These are phyloP conservation scores for Apiotrichum akiyoshidainum DNA, from an alignment of 1,284 basidiomycete species.

Conservation along the genomic window DNA sequence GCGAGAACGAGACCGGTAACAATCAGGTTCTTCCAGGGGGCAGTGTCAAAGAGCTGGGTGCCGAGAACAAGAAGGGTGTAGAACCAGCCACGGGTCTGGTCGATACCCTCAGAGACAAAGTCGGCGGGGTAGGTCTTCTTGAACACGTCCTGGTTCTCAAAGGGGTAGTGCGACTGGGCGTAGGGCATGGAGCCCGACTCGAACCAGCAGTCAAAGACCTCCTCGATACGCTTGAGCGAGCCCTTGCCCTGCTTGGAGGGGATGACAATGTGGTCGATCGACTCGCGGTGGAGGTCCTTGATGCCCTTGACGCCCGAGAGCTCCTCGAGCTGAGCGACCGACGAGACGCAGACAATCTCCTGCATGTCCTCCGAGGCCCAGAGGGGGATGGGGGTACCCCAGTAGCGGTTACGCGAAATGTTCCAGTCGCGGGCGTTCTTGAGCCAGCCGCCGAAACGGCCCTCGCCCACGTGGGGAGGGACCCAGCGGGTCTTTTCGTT, in stretches of 20 bases:
- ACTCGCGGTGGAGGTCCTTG: constrained; percentile 91
- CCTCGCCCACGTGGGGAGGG: constrained; percentile 82
- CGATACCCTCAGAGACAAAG: constrained; percentile 96
- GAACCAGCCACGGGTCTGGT: constrained; percentile 98
- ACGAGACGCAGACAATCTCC: constrained; percentile 88
- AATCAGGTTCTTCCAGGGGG: constrained; percentile 98
- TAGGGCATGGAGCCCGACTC: constrained; percentile 99
- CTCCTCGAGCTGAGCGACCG: constrained; percentile 81
- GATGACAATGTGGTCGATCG: constrained; percentile 93
- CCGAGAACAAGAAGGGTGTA: constrained; percentile 95
- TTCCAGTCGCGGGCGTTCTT: constrained; percentile 99
- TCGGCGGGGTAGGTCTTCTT: constrained; percentile 90
- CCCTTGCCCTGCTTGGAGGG: constrained; percentile 91
- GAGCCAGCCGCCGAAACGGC: constrained; percentile 95
- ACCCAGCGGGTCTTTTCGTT: constrained; percentile 95
- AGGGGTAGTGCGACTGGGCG: constrained; percentile 95
- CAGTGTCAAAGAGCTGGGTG: constrained; percentile 87
- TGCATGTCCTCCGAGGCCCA: constrained; percentile 93
- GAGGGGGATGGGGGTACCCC: constrained; percentile 96
- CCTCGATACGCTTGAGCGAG: constrained; percentile 81
- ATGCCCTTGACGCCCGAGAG: constrained; percentile 82
- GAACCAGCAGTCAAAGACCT: constrained; percentile 99
- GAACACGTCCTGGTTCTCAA: constrained; percentile 75
- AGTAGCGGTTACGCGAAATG: constrained; percentile 97
- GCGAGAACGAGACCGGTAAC: constrained; percentile 94